Evolutionary conservation across 1,139 yeast genomes (phyloP).

Genomic region (Suhomyces bribrorum): DNA sequence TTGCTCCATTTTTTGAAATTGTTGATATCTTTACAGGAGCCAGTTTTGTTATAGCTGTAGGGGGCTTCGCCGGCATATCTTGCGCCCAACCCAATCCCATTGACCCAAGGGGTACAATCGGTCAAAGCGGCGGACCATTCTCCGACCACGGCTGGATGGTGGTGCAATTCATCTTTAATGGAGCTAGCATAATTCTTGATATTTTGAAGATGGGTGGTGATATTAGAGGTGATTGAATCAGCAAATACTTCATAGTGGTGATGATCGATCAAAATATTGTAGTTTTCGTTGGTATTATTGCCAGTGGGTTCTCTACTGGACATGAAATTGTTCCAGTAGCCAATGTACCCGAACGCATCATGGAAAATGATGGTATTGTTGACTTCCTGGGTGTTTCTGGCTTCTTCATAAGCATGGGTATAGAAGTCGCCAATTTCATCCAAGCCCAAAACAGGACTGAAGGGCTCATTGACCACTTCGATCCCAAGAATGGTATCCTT

Average conservation of each 20-base stretch:
- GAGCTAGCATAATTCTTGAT: constrained; percentile 39
- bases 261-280: constrained; percentile 57
- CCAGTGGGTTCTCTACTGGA: constrained; percentile 23
- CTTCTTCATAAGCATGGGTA: constrained; percentile 39
- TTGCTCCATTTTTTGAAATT: constrained; percentile 40
- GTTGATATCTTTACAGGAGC: constrained; percentile 30
- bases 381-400: constrained; percentile 34
- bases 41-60: constrained; percentile 35
- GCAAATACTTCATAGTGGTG: constrained; percentile 67
- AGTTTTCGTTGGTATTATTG: constrained; percentile 22
- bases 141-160: constrained; percentile 57
- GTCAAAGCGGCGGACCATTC: constrained; percentile 69
- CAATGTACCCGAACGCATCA: constrained; percentile 56
- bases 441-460: constrained; percentile 44
- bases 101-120: constrained; percentile 67
- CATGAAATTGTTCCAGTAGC: constrained; percentile 53
- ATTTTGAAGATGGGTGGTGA: constrained; percentile 40
- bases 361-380: constrained; percentile 55
- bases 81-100: constrained; percentile 61
- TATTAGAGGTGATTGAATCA: constrained; percentile 38
- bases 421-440: constrained; percentile 42
- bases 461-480: constrained; percentile 69
- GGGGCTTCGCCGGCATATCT: constrained; percentile 54
- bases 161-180: constrained; percentile 34
- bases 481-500: constrained; percentile 57